Percentiles rank a stretch among this genome's conserved stretches.
These are phyloP conservation scores for Aspergillus ostianus DNA, from an alignment of 495 filamentous ascomycete genomes.

Conservation along the genomic window DNA sequence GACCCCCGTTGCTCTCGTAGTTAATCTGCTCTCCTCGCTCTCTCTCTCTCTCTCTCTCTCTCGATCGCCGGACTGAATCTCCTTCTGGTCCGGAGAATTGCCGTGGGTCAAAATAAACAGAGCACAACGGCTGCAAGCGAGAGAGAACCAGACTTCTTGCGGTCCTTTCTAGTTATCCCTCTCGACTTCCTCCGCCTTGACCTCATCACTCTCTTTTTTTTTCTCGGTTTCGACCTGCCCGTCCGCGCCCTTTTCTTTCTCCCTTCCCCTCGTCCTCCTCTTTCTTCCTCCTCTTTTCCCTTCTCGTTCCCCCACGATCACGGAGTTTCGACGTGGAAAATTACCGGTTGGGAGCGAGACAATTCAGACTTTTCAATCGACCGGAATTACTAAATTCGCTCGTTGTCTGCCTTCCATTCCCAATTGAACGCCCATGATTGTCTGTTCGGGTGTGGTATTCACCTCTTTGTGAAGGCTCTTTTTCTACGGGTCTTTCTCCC, in stretches of 20 bases:
- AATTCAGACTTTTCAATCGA: not conserved
- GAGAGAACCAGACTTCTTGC: slow-evolving; percentile 10
- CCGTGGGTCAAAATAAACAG: slow-evolving; percentile 45
- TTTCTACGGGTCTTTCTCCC: not conserved
- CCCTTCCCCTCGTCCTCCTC: not conserved
- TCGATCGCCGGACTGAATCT: slow-evolving; percentile 19
- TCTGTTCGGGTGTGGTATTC: not conserved
- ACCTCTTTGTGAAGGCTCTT: not conserved
- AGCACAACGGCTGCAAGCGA: slow-evolving; percentile 24
- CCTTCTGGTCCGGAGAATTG: slow-evolving; percentile 21
- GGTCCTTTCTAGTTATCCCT: slow-evolving; percentile 10
- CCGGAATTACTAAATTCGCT: not conserved
- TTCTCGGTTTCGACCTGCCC: slow-evolving; percentile 2
- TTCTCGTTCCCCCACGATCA: slow-evolving; percentile 11
- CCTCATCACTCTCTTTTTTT: slow-evolving; percentile 24
- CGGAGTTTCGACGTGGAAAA: not conserved
- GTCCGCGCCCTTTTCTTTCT: slow-evolving; percentile 8
- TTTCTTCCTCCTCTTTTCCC: slow-evolving; percentile 8
- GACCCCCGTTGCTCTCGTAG: not conserved
- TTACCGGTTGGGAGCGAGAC: not conserved
- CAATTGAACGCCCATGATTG: not conserved
- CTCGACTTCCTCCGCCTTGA: slow-evolving; percentile 24
- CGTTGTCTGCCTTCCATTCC: not conserved
- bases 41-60: slow-evolving; percentile 23
- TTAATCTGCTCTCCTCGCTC: slow-evolving; percentile 5